Evolutionary conservation across 1,284 basidiomycete genomes (phyloP), one percentile per base, ranked within the genome.

Genomic region (Gymnopus androsaceus): DNA sequence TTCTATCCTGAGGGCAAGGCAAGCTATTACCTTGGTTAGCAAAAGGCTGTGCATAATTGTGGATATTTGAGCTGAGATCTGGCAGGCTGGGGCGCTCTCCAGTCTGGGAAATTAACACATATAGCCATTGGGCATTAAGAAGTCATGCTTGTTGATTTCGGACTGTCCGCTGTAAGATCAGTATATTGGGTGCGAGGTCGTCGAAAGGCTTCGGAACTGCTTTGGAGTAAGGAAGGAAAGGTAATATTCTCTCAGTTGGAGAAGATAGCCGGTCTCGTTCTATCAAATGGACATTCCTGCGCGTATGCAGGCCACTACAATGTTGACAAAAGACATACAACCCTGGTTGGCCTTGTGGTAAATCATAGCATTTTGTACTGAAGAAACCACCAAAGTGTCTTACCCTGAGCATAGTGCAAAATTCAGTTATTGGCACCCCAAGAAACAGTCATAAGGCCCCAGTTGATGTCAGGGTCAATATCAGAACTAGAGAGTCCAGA

Each of bases 311-410:
- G n/a, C n/a, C n/a, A n/a, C n/a, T n/a, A n/a, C n/a, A n/a, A n/a
- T n/a, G n/a, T n/a, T n/a, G n/a, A n/a, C n/a, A n/a, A n/a, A n/a
- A n/a, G n/a, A n/a, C n/a, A n/a, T n/a, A n/a, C n/a, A n/a, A 7
- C 11, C 8, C 7, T 6, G n/a, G 17, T 40, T 8, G 37, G 11
- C 11, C 37, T 40, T n/a, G n/a, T 40, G 37, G 37, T n/a, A 19
- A 19, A 40, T 7, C 37, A 19, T 19, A 17, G 6, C 6, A 14
- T 33, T 33, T 33, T 14, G 31, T 14, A 14, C 31, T 31, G 59
- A 63, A 33, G 57, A n/a, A 61, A 8, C 66, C 66, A 4, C 65
- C 66, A n/a, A 3, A 66, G 57, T 19, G 64, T 56, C 11, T 49
- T 57, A 25, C 59, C 65, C 37, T 63, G 50, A 1, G 63, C 54